Percentiles rank a stretch among this genome's conserved stretches.
Evolutionary conservation across 1,284 basidiomycete genomes (phyloP).

Genomic region (Stygiomarasmius scandens): DNA sequence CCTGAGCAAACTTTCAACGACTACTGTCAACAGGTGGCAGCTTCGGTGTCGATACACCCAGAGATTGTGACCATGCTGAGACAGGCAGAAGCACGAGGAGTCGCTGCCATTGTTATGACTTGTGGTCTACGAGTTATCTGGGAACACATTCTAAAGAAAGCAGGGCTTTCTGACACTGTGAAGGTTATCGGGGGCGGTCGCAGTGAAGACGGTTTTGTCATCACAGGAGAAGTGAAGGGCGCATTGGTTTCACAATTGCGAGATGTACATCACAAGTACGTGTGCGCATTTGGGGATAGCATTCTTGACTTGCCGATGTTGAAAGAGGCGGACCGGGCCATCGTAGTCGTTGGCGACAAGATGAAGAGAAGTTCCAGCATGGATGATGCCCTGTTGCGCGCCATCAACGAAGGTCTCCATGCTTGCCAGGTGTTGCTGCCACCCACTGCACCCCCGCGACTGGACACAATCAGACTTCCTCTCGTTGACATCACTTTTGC

Average conservation of each 20-base stretch:
- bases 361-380: slow-evolving; percentile 22
- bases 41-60: slow-evolving; percentile 20
- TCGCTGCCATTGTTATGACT: slow-evolving; percentile 21
- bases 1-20: slow-evolving; percentile 17
- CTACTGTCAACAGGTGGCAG: slow-evolving; percentile 22
- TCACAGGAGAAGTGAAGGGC: slow-evolving; percentile 22
- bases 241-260: slow-evolving; percentile 21
- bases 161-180: slow-evolving; percentile 22
- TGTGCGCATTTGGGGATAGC: slow-evolving; percentile 28
- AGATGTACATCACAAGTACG: slow-evolving; percentile 22
- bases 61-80: slow-evolving; percentile 23
- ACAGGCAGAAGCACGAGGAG: slow-evolving; percentile 18
- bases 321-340: slow-evolving; percentile 24
- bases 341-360: slow-evolving; percentile 28
- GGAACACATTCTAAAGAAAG: slow-evolving; percentile 22
- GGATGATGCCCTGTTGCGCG: slow-evolving; percentile 22
- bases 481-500: slow-evolving; percentile 16
- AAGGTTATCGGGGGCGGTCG: slow-evolving; percentile 26
- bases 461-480: slow-evolving; percentile 23
- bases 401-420: slow-evolving; percentile 23
- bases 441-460: slow-evolving; percentile 18
- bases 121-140: slow-evolving; percentile 24
- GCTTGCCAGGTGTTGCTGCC: slow-evolving; percentile 26
- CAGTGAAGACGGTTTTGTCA: slow-evolving; percentile 19
- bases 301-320: slow-evolving; percentile 26